Evolutionary conservation across 257 asterid species (phyloP).

Genomic region (Leptodermis oblonga): DNA sequence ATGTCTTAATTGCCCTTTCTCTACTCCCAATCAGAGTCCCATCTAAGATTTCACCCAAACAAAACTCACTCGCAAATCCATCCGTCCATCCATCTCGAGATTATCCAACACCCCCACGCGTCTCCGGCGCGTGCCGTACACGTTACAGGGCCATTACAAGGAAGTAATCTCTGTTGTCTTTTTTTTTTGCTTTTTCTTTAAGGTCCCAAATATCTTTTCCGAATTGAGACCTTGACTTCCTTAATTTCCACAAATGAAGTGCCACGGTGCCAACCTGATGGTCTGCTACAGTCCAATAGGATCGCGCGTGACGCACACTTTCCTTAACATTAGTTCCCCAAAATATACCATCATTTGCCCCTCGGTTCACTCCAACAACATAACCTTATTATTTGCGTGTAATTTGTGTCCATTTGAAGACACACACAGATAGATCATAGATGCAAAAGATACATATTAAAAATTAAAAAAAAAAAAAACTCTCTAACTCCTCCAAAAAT

Average conservation of each 20-base stretch:
- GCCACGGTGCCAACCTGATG: conserved; percentile 32
- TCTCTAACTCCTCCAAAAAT: too few relatives aligned
- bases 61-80: too few relatives aligned
- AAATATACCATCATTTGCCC: neutral
- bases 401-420: neutral
- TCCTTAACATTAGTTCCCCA: conserved; percentile 14
- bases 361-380: neutral
- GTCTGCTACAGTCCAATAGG: conserved; percentile 24
- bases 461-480: neutral
- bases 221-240: conserved; percentile 39
- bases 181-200: too few relatives aligned
- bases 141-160: neutral
- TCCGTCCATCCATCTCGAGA: too few relatives aligned
- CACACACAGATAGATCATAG: neutral
- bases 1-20: too few relatives aligned
- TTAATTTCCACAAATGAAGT: conserved; percentile 35
- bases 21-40: too few relatives aligned
- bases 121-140: conserved; percentile 8
- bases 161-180: too few relatives aligned
- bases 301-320: conserved; percentile 28
- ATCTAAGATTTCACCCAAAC: too few relatives aligned
- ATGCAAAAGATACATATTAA: neutral
- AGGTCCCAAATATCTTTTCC: conserved; percentile 19
- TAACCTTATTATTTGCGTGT: neutral
- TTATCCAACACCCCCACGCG: too few relatives aligned